phyloP scores from a whole-genome alignment of 306 rosid species.

The Quillaja saponaria region DNA sequence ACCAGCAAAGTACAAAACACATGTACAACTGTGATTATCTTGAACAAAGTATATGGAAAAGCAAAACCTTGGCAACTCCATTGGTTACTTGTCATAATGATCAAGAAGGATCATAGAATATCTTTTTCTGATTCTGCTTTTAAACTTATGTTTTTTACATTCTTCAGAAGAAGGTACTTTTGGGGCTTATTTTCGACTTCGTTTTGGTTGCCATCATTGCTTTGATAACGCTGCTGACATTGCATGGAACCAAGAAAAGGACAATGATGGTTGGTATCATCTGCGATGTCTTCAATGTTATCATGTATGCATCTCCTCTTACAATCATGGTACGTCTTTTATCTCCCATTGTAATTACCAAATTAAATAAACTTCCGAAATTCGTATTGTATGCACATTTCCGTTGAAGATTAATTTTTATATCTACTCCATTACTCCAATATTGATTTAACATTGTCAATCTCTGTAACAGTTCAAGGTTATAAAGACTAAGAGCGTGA shows the following conservation, averaged over 20 bases:
- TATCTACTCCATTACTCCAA: not conserved
- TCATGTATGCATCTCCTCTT: constrained; percentile 75
- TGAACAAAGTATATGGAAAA: no score
- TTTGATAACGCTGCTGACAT: constrained; percentile 35
- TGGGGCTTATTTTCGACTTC: constrained; percentile 22
- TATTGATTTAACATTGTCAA: not conserved
- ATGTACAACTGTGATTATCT: no score
- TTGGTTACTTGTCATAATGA: no score
- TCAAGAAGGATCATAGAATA: not conserved
- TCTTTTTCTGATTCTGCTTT: not conserved
- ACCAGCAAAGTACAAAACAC: no score
- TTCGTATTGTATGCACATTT: not conserved
- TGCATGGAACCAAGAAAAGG: constrained; percentile 43
- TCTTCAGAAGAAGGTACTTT: constrained; percentile 46
- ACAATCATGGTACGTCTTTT: constrained; percentile 54
- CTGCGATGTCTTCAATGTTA: constrained; percentile 61
- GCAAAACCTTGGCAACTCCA: no score
- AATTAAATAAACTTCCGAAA: not conserved
- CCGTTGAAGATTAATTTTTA: not conserved
- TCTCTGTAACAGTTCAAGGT: constrained; percentile 60
- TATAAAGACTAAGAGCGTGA: constrained; percentile 62
- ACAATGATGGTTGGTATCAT: constrained; percentile 66
- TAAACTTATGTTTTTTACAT: not conserved
- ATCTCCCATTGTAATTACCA: not conserved
- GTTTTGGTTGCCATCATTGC: constrained; percentile 42